A percentile compares a stretch with the other conserved stretches of the same genome.
Conservation (phyloP, 352 stramenopile species). For the Phytophthora pluvialis region DNA sequence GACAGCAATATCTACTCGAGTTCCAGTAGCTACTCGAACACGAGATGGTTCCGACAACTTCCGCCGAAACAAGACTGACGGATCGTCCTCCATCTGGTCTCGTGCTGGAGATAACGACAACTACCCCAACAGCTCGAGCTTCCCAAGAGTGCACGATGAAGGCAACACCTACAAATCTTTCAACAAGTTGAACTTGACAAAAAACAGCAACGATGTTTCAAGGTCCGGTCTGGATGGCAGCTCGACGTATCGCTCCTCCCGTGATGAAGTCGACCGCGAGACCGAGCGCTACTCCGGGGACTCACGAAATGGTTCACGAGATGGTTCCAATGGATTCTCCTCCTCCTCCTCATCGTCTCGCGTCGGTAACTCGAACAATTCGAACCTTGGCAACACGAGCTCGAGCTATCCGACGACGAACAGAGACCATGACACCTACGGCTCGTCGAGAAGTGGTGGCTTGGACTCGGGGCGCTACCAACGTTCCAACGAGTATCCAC, state of each 20-base stretch:
- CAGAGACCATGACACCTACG: not conserved
- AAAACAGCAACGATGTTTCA: no score
- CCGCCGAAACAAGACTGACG: not conserved
- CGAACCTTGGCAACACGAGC: not conserved
- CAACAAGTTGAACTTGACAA: not conserved
- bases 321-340: not conserved
- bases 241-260: slow-evolving; percentile 5
- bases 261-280: not conserved
- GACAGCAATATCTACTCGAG: slow-evolving; percentile 2
- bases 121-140: slow-evolving; percentile 10
- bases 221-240: not conserved
- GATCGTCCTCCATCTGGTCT: not conserved
- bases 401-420: not conserved
- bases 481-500: not conserved
- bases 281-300: not conserved
- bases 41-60: not conserved
- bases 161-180: not conserved
- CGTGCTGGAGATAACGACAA: not conserved
- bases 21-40: not conserved
- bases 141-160: not conserved
- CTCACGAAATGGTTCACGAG: not conserved
- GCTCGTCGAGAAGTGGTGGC: not conserved
- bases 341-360: slow-evolving; percentile 13
- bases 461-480: not conserved
- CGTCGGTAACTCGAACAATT: not conserved